Percentiles rank a stretch among this genome's conserved stretches.
These are phyloP conservation scores for Bullera alba DNA, from an alignment of 768 basidiomycete genomes.

Conservation along the genomic window DNA sequence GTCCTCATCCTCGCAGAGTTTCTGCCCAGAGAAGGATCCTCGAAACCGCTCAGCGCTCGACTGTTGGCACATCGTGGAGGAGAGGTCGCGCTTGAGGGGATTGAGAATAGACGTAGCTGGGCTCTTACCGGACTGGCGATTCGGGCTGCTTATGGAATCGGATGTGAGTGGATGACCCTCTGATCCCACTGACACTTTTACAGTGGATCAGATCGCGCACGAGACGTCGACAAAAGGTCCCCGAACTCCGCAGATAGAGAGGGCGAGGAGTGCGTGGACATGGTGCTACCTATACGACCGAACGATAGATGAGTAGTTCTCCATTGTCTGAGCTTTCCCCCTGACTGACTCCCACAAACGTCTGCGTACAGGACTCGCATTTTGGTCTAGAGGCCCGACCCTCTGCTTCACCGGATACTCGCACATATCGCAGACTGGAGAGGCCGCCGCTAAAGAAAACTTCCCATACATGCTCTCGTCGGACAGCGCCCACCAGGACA, in stretches of 20 bases:
- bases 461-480: constrained; percentile 38
- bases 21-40: constrained; percentile 25
- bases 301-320: constrained; percentile 27
- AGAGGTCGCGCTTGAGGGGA: constrained; percentile 29
- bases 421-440: constrained; percentile 37
- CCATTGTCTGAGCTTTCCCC: neutral
- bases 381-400: constrained; percentile 41
- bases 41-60: constrained; percentile 1
- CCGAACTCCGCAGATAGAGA: constrained; percentile 19
- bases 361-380: constrained; percentile 41
- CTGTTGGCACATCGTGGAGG: constrained; percentile 11
- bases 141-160: constrained; percentile 39
- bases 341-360: constrained; percentile 13
- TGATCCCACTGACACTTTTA: constrained; percentile 1
- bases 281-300: constrained; percentile 41
- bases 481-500: neutral
- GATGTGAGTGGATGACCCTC: constrained; percentile 15
- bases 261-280: constrained; percentile 38
- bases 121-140: constrained; percentile 39
- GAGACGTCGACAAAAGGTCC: constrained; percentile 25
- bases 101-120: constrained; percentile 40
- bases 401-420: constrained; percentile 41
- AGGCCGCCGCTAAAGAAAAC: constrained; percentile 31
- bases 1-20: constrained; percentile 39
- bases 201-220: constrained; percentile 28